Evolutionary conservation across 768 basidiomycete genomes (phyloP).

Genomic region (Gautieria morchelliformis): DNA sequence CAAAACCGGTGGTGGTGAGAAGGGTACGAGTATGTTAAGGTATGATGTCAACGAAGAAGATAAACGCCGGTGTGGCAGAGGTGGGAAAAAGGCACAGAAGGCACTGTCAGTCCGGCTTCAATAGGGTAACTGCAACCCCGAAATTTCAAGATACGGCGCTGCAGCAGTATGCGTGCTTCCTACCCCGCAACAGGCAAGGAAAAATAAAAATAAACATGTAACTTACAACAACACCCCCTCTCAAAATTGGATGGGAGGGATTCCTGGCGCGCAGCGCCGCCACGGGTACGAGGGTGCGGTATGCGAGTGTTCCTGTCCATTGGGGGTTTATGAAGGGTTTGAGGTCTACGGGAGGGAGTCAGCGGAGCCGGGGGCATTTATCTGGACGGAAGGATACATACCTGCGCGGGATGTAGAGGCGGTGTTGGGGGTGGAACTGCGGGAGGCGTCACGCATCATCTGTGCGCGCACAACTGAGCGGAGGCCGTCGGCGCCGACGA

Average conservation of each 20-base stretch:
- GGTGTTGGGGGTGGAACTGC: conserved; percentile 16
- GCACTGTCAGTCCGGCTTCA: not conserved
- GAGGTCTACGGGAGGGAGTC: conserved; percentile 11
- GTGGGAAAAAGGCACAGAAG: not conserved
- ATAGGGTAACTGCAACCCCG: not conserved
- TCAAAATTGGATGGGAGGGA: conserved; percentile 1
- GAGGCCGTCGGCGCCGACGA: conserved; percentile 63
- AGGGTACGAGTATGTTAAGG: too few relatives aligned
- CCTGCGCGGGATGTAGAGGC: conserved; percentile 1
- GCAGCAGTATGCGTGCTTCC: too few relatives aligned
- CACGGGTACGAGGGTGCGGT: conserved; percentile 48
- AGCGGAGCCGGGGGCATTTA: too few relatives aligned
- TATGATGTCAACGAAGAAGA: too few relatives aligned
- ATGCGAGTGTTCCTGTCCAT: conserved; percentile 52
- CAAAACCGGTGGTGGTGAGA: too few relatives aligned
- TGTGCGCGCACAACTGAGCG: conserved; percentile 38
- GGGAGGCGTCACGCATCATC: conserved; percentile 22
- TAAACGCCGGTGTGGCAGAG: not conserved
- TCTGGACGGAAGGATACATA: too few relatives aligned
- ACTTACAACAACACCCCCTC: not conserved
- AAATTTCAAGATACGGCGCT: too few relatives aligned
- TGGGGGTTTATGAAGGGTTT: conserved; percentile 34
- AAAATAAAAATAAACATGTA: too few relatives aligned
- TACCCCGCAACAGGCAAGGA: too few relatives aligned
- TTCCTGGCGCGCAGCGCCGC: conserved; percentile 27